Conservation (phyloP, 148 eudicot species). For the Heliosperma pusillum region DNA sequence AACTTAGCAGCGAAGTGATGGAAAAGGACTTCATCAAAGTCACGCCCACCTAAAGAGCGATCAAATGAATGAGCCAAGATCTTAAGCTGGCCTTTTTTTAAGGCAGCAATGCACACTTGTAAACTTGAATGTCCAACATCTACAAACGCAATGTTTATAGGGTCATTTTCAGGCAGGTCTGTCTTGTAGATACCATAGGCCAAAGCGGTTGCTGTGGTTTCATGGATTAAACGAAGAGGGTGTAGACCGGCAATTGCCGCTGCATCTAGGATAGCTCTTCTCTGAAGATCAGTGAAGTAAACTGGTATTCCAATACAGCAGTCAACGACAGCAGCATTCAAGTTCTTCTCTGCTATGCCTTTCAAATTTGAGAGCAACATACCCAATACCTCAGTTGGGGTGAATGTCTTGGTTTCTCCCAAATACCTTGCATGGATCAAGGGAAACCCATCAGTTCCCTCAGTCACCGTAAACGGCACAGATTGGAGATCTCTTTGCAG, state of each 20-base stretch:
- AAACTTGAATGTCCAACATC: conserved; percentile 86
- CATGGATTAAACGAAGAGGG: conserved; percentile 74
- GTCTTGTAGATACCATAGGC: conserved; percentile 96
- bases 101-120: conserved; percentile 89
- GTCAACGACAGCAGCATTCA: conserved; percentile 87
- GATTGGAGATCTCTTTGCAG: conserved; percentile 66
- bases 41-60: conserved; percentile 77
- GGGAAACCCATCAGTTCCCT: conserved; percentile 89
- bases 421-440: conserved; percentile 72
- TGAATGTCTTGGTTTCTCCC: conserved; percentile 62
- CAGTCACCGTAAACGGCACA: conserved; percentile 70
- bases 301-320: conserved; percentile 93
- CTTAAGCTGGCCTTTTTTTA: conserved; percentile 84
- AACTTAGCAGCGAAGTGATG: conserved; percentile 83
- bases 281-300: conserved; percentile 91
- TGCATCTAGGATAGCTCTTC: conserved; percentile 85
- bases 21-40: conserved; percentile 84
- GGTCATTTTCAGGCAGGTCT: conserved; percentile 83
- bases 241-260: conserved; percentile 80
- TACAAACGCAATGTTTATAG: conserved; percentile 75
- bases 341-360: conserved; percentile 78
- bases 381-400: conserved; percentile 76
- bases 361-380: conserved; percentile 87
- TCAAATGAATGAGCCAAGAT: conserved; percentile 89
- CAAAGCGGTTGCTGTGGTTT: conserved; percentile 88